phyloP scores from a whole-genome alignment of 441 rosid species.

The Populus hybrid region DNA sequence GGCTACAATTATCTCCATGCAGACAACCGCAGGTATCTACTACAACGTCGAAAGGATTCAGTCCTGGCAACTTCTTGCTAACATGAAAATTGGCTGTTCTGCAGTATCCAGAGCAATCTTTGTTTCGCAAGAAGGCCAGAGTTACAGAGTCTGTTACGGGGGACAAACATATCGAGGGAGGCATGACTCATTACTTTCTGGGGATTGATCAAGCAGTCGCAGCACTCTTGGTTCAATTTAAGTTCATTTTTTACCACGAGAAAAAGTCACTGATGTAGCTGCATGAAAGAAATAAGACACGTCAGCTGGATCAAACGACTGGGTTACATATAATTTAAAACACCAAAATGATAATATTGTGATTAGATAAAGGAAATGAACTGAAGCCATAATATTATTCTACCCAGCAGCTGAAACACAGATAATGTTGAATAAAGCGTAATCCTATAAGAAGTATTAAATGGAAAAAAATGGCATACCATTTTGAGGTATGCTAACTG shows the following conservation, averaged over 20 bases:
- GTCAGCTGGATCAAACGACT: background rate
- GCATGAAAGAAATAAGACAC: background rate
- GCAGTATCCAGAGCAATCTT: background rate
- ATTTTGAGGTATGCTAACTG: constrained; percentile 27
- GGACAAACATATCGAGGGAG: background rate
- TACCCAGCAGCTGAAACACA: background rate
- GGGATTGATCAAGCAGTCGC: background rate
- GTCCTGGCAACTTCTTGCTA: background rate
- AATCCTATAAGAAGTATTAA: background rate
- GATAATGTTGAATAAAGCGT: background rate
- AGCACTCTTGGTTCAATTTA: background rate
- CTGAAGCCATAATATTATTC: background rate
- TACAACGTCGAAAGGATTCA: background rate
- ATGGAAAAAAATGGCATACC: constrained; percentile 23
- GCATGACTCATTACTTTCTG: background rate
- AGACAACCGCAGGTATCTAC: background rate
- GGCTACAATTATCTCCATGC: background rate
- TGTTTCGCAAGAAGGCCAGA: background rate
- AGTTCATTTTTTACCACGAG: background rate
- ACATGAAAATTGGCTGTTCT: background rate
- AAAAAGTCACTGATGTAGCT: background rate
- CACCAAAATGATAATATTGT: background rate
- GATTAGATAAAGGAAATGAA: background rate
- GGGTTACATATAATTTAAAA: background rate
- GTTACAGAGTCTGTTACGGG: background rate